These are phyloP conservation scores for Zygoascus sp. DNA, from an alignment of 1,139 yeast species.

Conservation along the genomic window DNA sequence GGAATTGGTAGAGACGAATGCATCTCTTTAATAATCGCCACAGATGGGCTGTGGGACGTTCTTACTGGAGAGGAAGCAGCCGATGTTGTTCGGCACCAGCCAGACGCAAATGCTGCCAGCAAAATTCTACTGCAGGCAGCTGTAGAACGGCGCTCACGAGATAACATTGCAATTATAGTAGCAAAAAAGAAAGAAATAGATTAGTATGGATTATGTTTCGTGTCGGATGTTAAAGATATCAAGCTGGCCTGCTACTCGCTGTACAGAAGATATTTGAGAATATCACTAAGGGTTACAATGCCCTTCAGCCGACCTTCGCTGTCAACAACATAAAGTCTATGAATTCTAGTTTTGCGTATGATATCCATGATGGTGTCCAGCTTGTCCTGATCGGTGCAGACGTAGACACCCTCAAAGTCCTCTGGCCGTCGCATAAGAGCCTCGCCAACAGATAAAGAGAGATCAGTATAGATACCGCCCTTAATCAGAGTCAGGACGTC, in stretches of 20 bases:
- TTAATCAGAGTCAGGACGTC: slow-evolving; percentile 90
- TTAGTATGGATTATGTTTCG: background rate
- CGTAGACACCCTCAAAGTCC: slow-evolving; percentile 96
- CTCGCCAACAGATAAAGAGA: slow-evolving; percentile 90
- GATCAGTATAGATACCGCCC: slow-evolving; percentile 90
- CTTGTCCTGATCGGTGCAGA: slow-evolving; percentile 85
- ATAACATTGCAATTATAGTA: slow-evolving; percentile 83
- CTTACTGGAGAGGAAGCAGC: slow-evolving; percentile 74
- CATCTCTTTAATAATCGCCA: slow-evolving; percentile 76
- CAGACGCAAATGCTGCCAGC: slow-evolving; percentile 60
- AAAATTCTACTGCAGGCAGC: slow-evolving; percentile 64
- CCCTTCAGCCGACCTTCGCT: slow-evolving; percentile 71
- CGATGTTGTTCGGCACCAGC: slow-evolving; percentile 48
- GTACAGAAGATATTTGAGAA: slow-evolving; percentile 72
- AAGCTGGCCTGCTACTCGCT: too few relatives aligned
- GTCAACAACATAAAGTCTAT: slow-evolving; percentile 89
- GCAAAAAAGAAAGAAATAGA: slow-evolving; percentile 33
- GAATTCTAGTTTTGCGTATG: slow-evolving; percentile 83
- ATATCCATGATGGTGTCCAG: slow-evolving; percentile 91
- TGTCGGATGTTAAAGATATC: background rate
- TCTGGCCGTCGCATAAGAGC: slow-evolving; percentile 92
- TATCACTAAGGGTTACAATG: slow-evolving; percentile 87
- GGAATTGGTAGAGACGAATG: slow-evolving; percentile 42
- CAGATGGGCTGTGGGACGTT: slow-evolving; percentile 95
- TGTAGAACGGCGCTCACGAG: slow-evolving; percentile 66